A percentile compares a stretch with the other conserved stretches of the same genome.
phyloP scores from a whole-genome alignment of 148 eudicot genomes.

The Vaccinium vitisidaea region DNA sequence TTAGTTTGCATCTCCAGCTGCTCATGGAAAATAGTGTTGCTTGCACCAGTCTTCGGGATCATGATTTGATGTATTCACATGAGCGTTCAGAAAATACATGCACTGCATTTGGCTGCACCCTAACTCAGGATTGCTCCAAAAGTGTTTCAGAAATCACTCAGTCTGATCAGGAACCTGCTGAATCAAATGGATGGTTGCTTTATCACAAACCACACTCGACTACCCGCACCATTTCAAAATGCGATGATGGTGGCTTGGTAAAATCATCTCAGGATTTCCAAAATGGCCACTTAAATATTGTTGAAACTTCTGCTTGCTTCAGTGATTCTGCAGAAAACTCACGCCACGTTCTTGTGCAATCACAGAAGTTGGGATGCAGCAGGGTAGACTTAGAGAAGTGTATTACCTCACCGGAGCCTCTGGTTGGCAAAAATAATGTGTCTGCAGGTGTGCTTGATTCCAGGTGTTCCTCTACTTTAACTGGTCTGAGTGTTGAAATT shows the following conservation, averaged over 20 bases:
- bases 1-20: constrained; percentile 68
- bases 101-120: constrained; percentile 19
- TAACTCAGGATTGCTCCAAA: constrained; percentile 24
- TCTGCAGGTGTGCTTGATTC: constrained; percentile 26
- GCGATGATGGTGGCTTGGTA: constrained; percentile 25
- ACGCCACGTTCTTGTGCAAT: constrained; percentile 12
- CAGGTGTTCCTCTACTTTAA: constrained; percentile 27
- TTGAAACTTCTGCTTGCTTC: constrained; percentile 16
- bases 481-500: constrained; percentile 48
- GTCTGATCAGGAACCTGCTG: constrained; percentile 24
- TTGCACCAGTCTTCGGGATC: constrained; percentile 37
- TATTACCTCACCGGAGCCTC: constrained; percentile 20
- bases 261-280: constrained; percentile 27
- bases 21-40: constrained; percentile 70
- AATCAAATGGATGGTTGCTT: constrained; percentile 21
- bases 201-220: constrained; percentile 18
- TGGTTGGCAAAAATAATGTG: constrained; percentile 20
- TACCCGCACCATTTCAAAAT: constrained; percentile 19
- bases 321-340: constrained; percentile 23
- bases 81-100: constrained; percentile 29
- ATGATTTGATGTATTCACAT: constrained; percentile 29
- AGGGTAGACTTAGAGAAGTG: constrained; percentile 14
- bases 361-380: constrained; percentile 23
- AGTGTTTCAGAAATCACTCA: constrained; percentile 24
- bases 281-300: constrained; percentile 10